These are phyloP conservation scores for Solanum piurae DNA, from an alignment of 257 asterid species.

Conservation along the genomic window DNA sequence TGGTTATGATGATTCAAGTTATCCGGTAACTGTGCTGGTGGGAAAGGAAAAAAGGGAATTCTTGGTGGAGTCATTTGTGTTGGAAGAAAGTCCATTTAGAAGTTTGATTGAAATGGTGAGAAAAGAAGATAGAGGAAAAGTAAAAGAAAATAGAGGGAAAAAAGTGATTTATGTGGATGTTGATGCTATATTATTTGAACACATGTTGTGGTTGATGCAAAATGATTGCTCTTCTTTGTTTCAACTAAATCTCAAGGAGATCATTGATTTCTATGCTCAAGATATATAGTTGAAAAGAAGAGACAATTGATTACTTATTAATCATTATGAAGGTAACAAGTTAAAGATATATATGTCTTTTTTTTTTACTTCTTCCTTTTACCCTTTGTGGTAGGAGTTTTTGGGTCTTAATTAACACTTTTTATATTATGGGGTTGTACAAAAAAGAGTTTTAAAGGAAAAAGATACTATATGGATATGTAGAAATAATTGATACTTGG, in stretches of 20 bases:
- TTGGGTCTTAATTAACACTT: not conserved
- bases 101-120: conserved; percentile 19
- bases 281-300: conserved; percentile 4
- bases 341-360: not conserved
- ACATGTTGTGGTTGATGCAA: conserved; percentile 35
- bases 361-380: not conserved
- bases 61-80: conserved; percentile 24
- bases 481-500: not conserved
- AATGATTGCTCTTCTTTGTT: conserved; percentile 35
- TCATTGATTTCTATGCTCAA: conserved; percentile 33
- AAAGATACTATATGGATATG: not conserved
- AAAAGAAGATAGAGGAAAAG: conserved; percentile 10
- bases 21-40: conserved; percentile 19
- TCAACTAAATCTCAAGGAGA: conserved; percentile 31
- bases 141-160: not conserved
- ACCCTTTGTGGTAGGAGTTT: not conserved
- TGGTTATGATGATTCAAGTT: not conserved
- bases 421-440: not conserved
- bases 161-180: conserved; percentile 29
- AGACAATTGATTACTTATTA: not conserved
- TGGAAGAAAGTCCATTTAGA: conserved; percentile 21
- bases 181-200: conserved; percentile 38
- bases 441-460: not conserved
- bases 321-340: not conserved
- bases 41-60: conserved; percentile 32